Base-by-base conservation (phyloP, 2,329 filamentous ascomycete species). In the Ceratocystis diversiconidia region DNA sequence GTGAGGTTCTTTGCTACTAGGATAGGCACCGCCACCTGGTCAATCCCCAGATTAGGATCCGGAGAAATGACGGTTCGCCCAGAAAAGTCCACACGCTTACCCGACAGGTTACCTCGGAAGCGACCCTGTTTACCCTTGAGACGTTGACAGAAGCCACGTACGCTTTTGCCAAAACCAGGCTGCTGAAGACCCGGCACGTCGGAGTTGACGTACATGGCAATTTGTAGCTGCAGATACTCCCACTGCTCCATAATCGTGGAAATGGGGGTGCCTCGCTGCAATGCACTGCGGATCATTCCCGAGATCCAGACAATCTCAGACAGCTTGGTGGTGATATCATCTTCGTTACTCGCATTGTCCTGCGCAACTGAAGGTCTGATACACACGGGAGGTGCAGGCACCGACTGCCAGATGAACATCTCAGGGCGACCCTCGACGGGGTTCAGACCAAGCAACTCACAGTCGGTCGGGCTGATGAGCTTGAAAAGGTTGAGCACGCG, bases 11-110 rank as follows among this genome's bases (percentile, higher is more conserved):
- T 95, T 3, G 94, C 94, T n/a, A 99, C 92, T 19, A 95, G 80
- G 68, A 88, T 81, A 0, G 94, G 94, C 36, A 99, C 87, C 3
- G 92, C 92, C 44, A 99, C 94, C 75, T 99, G 86, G 70, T 97
- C 90, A 69, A 99, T 90, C 19, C 88, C 86, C 61, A 99, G 75
- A 71, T 99, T 99, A 2, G 94, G 94, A 75, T 99, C 94, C 0
- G 94, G 94, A 0, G 92, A 96, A 75, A 99, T 99, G 75, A 99
- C 94, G 0, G 94, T 99, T 74, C 94, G 86, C 19, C 91, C 94
- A 10, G 94, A 99, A 75, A 97, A 99, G 73, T 99, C 92, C 64
- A 99, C 94, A 82, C 94, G 92, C 76, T 99, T 99, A 73, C 94
- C 94, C 0, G 92, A 97, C 67, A 99, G 76, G 72, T 99, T 99